Conservation (phyloP, 106 monocot species). For the Ottelia alismoides region DNA sequence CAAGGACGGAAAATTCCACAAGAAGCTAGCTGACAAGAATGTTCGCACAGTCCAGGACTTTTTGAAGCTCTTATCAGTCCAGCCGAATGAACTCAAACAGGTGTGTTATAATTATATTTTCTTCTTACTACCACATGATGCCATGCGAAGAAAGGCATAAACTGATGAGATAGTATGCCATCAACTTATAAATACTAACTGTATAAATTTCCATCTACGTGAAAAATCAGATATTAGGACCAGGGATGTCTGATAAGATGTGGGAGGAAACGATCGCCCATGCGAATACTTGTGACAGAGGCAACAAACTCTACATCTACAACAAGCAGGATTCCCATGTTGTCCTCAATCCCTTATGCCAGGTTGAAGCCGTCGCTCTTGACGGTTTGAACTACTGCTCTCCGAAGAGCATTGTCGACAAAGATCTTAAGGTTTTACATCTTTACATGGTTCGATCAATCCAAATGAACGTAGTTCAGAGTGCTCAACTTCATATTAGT, state of each 20-base stretch:
- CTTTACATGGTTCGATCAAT: no score
- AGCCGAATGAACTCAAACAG: constrained; percentile 13
- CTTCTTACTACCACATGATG: no score
- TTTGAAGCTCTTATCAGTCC: constrained; percentile 18
- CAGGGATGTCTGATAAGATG: constrained; percentile 25
- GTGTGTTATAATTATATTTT: no score
- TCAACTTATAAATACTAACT: no score
- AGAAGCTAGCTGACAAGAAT: constrained; percentile 6
- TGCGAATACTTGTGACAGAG: constrained; percentile 19
- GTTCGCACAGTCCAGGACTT: constrained; percentile 45
- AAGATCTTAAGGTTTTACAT: no score
- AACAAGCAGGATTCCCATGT: neutral
- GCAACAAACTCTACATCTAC: constrained; percentile 11
- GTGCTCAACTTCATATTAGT: no score
- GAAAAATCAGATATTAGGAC: no score
- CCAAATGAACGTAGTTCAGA: no score
- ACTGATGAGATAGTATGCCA: neutral
- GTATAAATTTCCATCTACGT: no score
- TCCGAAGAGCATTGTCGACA: no score
- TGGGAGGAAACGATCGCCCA: constrained; percentile 24
- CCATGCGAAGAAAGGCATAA: neutral
- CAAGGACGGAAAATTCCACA: constrained; percentile 43
- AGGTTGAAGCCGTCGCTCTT: neutral
- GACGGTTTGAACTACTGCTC: neutral
- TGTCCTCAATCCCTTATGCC: constrained; percentile 10